Evolutionary conservation across 768 basidiomycete genomes (phyloP).

Genomic region (Mycena latifolia): DNA sequence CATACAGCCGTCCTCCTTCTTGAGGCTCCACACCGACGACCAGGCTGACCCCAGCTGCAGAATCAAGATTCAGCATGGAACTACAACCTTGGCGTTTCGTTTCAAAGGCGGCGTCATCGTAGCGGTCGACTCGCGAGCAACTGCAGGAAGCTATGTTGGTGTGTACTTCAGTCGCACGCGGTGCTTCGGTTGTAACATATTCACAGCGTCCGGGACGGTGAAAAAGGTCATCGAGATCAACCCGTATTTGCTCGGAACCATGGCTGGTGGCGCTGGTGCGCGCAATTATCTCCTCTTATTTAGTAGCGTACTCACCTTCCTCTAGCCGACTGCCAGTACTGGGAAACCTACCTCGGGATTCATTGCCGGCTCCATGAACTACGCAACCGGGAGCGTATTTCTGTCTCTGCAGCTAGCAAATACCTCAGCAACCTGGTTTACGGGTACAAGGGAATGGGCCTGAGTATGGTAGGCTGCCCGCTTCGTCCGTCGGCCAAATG

Average conservation of each 20-base stretch:
- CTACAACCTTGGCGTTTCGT: conserved; percentile 97
- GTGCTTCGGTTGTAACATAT: conserved; percentile 11
- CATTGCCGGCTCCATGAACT: conserved; percentile 98
- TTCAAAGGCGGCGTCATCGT: conserved; percentile 98
- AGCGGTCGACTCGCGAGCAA: conserved; percentile 99
- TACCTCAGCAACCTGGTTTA: conserved; percentile 98
- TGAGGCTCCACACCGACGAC: conserved; percentile 95
- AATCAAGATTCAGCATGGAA: conserved; percentile 99
- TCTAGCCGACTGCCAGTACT: conserved; percentile 94
- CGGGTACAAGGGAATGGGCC: conserved; percentile 98
- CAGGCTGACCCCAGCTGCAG: conserved; percentile 93
- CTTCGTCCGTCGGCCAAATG: conserved; percentile 13
- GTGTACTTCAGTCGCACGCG: conserved; percentile 41
- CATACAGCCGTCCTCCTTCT: conserved; percentile 87
- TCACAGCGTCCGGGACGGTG: conserved; percentile 91
- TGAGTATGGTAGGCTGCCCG: conserved; percentile 87
- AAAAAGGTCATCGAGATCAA: conserved; percentile 99
- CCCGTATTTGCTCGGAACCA: conserved; percentile 97
- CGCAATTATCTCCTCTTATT: conserved; percentile 32
- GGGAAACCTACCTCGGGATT: conserved; percentile 99
- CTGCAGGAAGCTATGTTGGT: conserved; percentile 98
- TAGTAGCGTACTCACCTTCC: not conserved
- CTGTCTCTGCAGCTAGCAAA: conserved; percentile 99
- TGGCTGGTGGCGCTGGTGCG: conserved; percentile 98
- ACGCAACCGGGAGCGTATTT: conserved; percentile 95